phyloP scores from a whole-genome alignment of 495 filamentous ascomycete genomes.

The Clohesyomyces aquaticus region DNA sequence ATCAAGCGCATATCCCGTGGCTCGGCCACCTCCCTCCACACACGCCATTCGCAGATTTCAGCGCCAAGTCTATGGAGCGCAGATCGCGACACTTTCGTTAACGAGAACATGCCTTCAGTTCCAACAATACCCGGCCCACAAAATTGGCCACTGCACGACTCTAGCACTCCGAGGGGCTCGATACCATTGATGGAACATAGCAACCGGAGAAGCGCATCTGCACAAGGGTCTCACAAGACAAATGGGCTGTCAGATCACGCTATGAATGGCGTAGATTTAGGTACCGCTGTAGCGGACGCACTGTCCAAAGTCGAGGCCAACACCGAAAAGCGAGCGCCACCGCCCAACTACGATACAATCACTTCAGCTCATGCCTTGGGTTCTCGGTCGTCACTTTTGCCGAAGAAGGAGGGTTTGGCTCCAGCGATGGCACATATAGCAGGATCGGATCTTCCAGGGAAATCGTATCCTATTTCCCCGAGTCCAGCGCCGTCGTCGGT shows the following conservation, averaged over 20 bases:
- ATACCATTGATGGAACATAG: conserved; percentile 23
- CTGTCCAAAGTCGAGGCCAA: conserved; percentile 28
- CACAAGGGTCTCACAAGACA: background rate
- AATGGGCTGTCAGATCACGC: conserved; percentile 6
- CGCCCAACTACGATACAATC: conserved; percentile 19
- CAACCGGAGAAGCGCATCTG: conserved; percentile 3
- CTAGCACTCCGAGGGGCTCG: conserved; percentile 16
- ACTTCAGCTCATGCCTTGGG: background rate
- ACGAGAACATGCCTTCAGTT: conserved; percentile 13
- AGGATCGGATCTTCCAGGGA: background rate
- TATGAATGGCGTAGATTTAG: conserved; percentile 10
- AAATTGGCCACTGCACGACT: conserved; percentile 34
- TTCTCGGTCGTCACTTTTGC: background rate
- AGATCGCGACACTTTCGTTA: conserved; percentile 9
- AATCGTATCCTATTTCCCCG: too few species aligned
- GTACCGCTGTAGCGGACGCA: conserved; percentile 16
- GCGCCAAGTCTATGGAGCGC: conserved; percentile 6
- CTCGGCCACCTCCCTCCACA: conserved; percentile 4
- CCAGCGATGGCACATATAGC: background rate
- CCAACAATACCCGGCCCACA: conserved; percentile 2
- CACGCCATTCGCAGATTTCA: background rate
- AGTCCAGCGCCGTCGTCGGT: too few species aligned
- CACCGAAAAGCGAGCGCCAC: conserved; percentile 1
- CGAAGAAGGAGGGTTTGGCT: background rate
- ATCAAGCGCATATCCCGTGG: conserved; percentile 20